phyloP scores from a whole-genome alignment of 495 filamentous ascomycete genomes.

The Lindgomyces ingoldianus region DNA sequence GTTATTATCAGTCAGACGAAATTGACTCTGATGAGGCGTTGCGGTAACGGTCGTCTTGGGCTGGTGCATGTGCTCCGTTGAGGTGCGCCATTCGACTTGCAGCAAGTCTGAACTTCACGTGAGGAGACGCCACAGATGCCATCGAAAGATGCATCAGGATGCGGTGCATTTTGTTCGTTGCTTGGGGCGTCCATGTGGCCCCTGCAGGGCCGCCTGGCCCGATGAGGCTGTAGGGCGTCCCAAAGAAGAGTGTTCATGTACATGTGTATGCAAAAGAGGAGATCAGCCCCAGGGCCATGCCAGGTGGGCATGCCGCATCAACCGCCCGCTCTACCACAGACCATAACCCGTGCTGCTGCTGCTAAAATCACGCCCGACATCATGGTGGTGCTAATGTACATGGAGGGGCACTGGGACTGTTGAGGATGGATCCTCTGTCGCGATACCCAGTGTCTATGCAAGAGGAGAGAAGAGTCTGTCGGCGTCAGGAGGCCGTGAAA shows the following conservation, averaged over 20 bases:
- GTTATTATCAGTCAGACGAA: not conserved
- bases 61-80: not conserved
- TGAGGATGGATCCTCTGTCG: not conserved
- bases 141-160: not conserved
- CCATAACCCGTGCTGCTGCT: not conserved
- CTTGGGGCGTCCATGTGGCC: too few relatives aligned
- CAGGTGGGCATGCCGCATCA: not conserved
- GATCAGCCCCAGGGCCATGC: not conserved
- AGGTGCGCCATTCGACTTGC: not conserved
- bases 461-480: constrained; percentile 48
- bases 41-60: not conserved
- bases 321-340: not conserved
- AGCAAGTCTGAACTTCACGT: too few relatives aligned
- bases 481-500: not conserved
- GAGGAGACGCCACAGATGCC: not conserved
- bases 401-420: not conserved
- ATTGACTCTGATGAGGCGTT: not conserved
- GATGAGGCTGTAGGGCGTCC: too few relatives aligned
- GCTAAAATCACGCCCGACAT: constrained; percentile 8
- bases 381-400: constrained; percentile 4
- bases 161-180: too few relatives aligned
- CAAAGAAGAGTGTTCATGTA: constrained; percentile 1
- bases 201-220: too few relatives aligned
- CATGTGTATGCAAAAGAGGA: too few relatives aligned
- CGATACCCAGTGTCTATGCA: constrained; percentile 28